Base-by-base conservation (phyloP, 768 basidiomycete species). In the Multifurca ochricompacta region DNA sequence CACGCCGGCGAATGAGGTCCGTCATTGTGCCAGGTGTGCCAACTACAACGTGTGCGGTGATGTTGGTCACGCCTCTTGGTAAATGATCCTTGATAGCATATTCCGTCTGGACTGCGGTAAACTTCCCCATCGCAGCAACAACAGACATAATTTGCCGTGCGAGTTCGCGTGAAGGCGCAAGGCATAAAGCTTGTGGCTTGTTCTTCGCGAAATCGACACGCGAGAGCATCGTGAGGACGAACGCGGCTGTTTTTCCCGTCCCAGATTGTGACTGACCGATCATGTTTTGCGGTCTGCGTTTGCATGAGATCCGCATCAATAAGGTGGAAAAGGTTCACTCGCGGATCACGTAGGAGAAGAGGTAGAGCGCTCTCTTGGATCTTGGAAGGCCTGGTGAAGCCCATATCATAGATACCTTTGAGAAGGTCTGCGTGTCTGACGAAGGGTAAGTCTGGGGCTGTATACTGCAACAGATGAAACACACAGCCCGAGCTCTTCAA, bases 191-290 rank as follows among this genome's bases (percentile, higher is more conserved):
- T 89, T 97, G 95, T 21, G 93, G 87, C 59, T 85, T 84, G 60
- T 87, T 79, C 41, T 83, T 73, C 19, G 80, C 75, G 63, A 86
- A 94, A 70, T 97, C 91, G 43, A 98, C 78, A 36, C 95, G 83
- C 66, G 88, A 93, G 14, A 98, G 78, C 94, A 99, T 98, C 10
- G 95, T 94, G 45, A 99, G 76, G 11, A 93, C 91, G 68, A 99
- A 99, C 9, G 96, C 96, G 4, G 96, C 96, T 2, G 96, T 98
- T 74, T 99, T 99, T 45, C 96, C 96, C 8, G 96, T 99, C 35
- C 96, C 96, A 31, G 96, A 98, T 65, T 99, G 96, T 48, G 94
- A 98, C 72, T 99, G 96, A 16, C 93, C 96, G 66, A 98, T 98
- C 87, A 98, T 94, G 71, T 98, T 98, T 48, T 84, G 86, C 10